Conservation (phyloP, 306 rosid genomes). For the Elaeagnus macrophylla region DNA sequence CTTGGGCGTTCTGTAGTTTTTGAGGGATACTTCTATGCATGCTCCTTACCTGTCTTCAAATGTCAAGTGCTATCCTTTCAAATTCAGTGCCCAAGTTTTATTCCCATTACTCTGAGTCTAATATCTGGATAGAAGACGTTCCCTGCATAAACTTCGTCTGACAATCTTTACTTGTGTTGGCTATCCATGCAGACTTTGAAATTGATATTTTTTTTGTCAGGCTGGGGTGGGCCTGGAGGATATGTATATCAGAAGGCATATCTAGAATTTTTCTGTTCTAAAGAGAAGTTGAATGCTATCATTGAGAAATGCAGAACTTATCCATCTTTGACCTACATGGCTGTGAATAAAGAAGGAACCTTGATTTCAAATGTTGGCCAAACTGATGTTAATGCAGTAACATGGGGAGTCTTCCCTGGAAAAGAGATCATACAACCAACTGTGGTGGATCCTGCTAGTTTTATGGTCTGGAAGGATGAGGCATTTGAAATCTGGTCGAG, state of each 20-base stretch:
- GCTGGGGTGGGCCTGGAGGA: conserved; percentile 97
- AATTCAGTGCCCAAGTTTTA: no score
- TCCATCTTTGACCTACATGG: conserved; percentile 69
- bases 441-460: conserved; percentile 84
- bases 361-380: conserved; percentile 63
- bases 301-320: conserved; percentile 56
- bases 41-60: neutral
- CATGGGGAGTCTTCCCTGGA: conserved; percentile 98
- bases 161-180: neutral
- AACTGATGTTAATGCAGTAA: conserved; percentile 80
- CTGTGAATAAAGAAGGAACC: conserved; percentile 67
- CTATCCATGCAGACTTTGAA: neutral
- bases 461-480: conserved; percentile 86
- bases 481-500: conserved; percentile 91
- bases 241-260: conserved; percentile 94
- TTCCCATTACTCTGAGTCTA: neutral
- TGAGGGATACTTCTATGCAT: neutral
- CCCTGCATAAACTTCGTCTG: neutral
- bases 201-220: conserved; percentile 23
- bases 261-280: conserved; percentile 87
- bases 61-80: neutral
- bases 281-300: conserved; percentile 61
- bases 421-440: conserved; percentile 94
- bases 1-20: neutral
- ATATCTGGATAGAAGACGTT: neutral